These are phyloP conservation scores for Fusarium nisikadoi DNA, from an alignment of 2,329 filamentous ascomycete genomes.

Conservation along the genomic window DNA sequence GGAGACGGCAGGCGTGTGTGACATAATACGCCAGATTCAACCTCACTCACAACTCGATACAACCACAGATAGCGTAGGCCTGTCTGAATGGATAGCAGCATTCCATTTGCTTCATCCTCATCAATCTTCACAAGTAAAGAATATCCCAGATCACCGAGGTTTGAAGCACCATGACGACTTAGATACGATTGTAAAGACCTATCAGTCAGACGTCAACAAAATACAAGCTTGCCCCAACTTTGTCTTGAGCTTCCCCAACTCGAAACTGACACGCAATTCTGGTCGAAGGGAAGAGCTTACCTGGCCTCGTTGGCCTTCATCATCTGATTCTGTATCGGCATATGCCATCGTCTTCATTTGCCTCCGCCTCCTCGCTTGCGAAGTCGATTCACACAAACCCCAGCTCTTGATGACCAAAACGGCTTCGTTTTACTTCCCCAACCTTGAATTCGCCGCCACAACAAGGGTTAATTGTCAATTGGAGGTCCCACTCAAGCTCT, in stretches of 20 bases:
- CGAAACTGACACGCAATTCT: background rate
- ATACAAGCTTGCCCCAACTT: slow-evolving; percentile 35
- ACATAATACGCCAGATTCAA: slow-evolving; percentile 27
- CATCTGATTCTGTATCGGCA: slow-evolving; percentile 4
- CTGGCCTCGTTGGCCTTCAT: background rate
- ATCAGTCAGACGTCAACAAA: slow-evolving; percentile 30
- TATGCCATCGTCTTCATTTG: slow-evolving; percentile 5
- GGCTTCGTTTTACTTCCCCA: slow-evolving; percentile 19
- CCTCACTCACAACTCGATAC: slow-evolving; percentile 13
- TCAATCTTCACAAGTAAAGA: slow-evolving; percentile 39
- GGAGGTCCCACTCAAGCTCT: slow-evolving; percentile 4
- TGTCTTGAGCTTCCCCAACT: slow-evolving; percentile 13
- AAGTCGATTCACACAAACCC: slow-evolving; percentile 20
- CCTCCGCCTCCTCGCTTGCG: slow-evolving; percentile 9
- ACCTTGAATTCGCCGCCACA: slow-evolving; percentile 30
- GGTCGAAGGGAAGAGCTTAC: background rate
- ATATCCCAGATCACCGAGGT: slow-evolving; percentile 18
- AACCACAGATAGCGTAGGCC: background rate
- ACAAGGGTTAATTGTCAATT: slow-evolving; percentile 20
- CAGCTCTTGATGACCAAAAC: slow-evolving; percentile 14
- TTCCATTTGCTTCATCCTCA: slow-evolving; percentile 20
- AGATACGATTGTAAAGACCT: slow-evolving; percentile 4
- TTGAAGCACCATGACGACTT: background rate
- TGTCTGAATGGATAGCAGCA: background rate
- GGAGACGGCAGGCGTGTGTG: slow-evolving; percentile 33